Evolutionary conservation across 768 basidiomycete genomes (phyloP).

Genomic region (Baorangia bicolor): DNA sequence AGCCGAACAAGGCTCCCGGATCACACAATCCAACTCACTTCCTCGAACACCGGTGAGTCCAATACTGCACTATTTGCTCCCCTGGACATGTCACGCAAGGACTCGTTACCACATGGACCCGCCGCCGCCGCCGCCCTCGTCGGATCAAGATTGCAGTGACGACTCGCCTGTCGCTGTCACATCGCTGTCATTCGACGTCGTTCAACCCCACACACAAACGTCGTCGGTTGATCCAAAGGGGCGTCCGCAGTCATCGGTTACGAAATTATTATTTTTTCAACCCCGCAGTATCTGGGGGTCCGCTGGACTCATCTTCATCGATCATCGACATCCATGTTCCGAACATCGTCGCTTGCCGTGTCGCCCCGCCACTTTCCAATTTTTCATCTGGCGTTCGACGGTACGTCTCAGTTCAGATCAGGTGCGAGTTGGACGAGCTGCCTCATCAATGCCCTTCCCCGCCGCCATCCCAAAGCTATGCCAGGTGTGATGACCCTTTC

Average conservation of each 20-base stretch:
- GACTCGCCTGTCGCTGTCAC: background rate
- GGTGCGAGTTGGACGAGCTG: background rate
- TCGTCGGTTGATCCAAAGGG: background rate
- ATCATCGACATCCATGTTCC: background rate
- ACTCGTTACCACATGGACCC: background rate
- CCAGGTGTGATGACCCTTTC: background rate
- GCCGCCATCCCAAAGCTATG: background rate
- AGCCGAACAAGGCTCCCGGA: background rate
- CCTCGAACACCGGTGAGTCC: background rate
- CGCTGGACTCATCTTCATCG: too few relatives aligned
- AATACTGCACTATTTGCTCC: background rate
- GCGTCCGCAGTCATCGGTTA: background rate
- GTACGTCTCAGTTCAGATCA: background rate
- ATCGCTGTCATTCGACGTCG: background rate
- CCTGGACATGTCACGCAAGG: background rate
- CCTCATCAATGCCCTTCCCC: background rate
- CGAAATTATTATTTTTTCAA: background rate
- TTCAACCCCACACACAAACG: background rate
- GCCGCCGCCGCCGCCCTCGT: background rate
- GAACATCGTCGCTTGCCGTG: background rate
- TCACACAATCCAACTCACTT: background rate
- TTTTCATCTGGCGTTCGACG: background rate
- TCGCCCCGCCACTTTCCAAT: background rate
- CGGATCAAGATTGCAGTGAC: background rate
- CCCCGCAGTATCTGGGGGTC: slow-evolving; percentile 13